Evolutionary conservation across 495 filamentous ascomycete genomes (phyloP).

Genomic region (Darksidea phi): DNA sequence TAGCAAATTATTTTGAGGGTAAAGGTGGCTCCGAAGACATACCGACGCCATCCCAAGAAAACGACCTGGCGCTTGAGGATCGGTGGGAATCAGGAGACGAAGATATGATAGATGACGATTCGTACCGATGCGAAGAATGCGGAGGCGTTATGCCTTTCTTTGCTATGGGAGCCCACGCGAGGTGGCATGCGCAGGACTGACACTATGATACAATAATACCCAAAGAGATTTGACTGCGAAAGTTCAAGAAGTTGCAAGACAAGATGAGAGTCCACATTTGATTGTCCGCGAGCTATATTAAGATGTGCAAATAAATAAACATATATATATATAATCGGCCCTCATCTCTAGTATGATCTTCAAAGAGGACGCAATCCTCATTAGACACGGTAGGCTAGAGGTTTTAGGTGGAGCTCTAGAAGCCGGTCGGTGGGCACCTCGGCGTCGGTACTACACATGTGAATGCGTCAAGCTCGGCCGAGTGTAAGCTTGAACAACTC

Average conservation of each 20-base stretch:
- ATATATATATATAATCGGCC: too few relatives aligned
- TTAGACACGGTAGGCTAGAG: too few relatives aligned
- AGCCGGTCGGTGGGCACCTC: background rate
- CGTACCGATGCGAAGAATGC: conserved; percentile 56
- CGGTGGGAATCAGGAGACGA: conserved; percentile 53
- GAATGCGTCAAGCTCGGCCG: background rate
- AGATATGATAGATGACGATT: conserved; percentile 36
- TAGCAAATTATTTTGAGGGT: background rate
- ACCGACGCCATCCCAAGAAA: conserved; percentile 34
- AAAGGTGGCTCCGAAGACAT: conserved; percentile 26
- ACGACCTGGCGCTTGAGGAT: conserved; percentile 36
- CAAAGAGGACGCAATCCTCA: too few relatives aligned
- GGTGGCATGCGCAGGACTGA: conserved; percentile 60
- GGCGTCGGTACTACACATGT: conserved; percentile 9
- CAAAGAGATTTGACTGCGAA: too few relatives aligned
- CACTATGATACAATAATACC: conserved; percentile 6
- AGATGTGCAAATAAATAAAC: too few relatives aligned
- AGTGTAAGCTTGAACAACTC: background rate
- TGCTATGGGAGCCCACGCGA: conserved; percentile 68
- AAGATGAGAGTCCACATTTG: too few relatives aligned
- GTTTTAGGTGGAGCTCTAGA: too few relatives aligned
- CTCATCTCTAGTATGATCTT: too few relatives aligned
- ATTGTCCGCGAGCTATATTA: too few relatives aligned
- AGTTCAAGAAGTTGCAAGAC: too few relatives aligned
- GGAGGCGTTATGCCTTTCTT: conserved; percentile 67